Conservation (phyloP, 371 early-diverging fungal genomes). For the Parasitella parasitica region DNA sequence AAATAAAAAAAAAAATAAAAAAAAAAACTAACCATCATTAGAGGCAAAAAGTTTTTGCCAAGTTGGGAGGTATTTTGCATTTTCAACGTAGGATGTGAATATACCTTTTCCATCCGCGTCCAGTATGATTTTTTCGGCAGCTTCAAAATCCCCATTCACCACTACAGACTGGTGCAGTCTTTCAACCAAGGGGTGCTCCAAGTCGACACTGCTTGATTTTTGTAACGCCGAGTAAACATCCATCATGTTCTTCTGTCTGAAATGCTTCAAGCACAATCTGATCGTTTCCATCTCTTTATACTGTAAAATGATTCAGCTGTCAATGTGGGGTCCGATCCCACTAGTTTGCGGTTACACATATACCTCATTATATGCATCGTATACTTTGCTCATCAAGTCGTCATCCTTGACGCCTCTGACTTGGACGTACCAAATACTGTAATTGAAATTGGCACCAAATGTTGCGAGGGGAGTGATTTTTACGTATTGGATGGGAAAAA, state of each 20-base stretch:
- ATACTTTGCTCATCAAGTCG: constrained; percentile 60
- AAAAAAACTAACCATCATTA: constrained; percentile 24
- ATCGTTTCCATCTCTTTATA: constrained; percentile 79
- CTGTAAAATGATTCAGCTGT: no score
- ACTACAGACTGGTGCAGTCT: constrained; percentile 69
- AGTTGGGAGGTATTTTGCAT: constrained; percentile 64
- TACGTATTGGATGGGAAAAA: constrained; percentile 85
- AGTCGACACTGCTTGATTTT: constrained; percentile 57
- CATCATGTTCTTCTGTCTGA: constrained; percentile 77
- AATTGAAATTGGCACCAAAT: constrained; percentile 93
- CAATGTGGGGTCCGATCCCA: no score
- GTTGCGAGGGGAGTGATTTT: constrained; percentile 93
- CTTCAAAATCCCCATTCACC: constrained; percentile 71
- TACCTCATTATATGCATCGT: constrained; percentile 67
- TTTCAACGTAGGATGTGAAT: constrained; percentile 69
- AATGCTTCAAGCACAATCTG: constrained; percentile 85
- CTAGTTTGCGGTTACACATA: no score
- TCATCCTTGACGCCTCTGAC: constrained; percentile 75
- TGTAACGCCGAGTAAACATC: constrained; percentile 71
- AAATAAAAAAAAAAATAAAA: no score
- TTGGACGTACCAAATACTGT: constrained; percentile 95
- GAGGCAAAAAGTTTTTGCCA: constrained; percentile 68
- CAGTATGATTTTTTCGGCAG: constrained; percentile 67
- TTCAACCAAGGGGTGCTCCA: constrained; percentile 82
- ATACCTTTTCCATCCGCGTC: constrained; percentile 57